Base-by-base conservation (phyloP, 169 alveolate genomes). In the Eimeria sp. region DNA sequence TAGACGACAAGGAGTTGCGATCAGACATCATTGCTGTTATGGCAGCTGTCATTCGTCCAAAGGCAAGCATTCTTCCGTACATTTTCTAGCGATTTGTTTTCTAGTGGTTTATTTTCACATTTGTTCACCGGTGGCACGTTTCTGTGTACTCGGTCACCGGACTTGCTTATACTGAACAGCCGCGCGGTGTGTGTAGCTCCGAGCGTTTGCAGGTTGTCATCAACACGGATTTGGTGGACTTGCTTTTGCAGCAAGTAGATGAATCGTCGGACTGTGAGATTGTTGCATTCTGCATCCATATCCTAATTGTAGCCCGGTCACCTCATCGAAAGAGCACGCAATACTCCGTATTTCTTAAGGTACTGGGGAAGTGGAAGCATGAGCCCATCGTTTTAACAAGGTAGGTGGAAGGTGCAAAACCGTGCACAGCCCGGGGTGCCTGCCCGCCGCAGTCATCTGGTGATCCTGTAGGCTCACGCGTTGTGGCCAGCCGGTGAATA, bases 41-140 rank as follows among this genome's bases (percentile, higher is more conserved):
- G 95, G 97, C 97, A 13, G 95, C 95, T 18, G 96, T 90, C 56
- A 80, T 95, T 64, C 93, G 95, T 10, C 97, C 97, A 18, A 72
- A 80, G 91, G 96, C 66, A 76, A 80, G 76, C 33, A 4, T 37
- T 27, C 33, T 20, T 2, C 20, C 16, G 30, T 8, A 52, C 43
- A 0, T 33, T 30, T 49, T 8, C 68, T 10, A 78, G 68, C 6
- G 40, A 23, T 49, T 25, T 49, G 25, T 25, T 14, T 49, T n/a
- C 43, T 27, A 80, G 71, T 25, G 43, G 27, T 49, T 27, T 52
- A 52, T 27, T 18, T 52, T n/a, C 43, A 13, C 25, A 10, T 14
- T 9, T 80, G 62, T n/a, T 25, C 64, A 25, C 4, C n/a, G 6
- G 46, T 30, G 62, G 89, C 71, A 18, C 49, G 25, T 1, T 54